A percentile compares a stretch with the other conserved stretches of the same genome.
Evolutionary conservation across 2,329 filamentous ascomycete species (phyloP).

Genomic region (Colletotrichum musicola): DNA sequence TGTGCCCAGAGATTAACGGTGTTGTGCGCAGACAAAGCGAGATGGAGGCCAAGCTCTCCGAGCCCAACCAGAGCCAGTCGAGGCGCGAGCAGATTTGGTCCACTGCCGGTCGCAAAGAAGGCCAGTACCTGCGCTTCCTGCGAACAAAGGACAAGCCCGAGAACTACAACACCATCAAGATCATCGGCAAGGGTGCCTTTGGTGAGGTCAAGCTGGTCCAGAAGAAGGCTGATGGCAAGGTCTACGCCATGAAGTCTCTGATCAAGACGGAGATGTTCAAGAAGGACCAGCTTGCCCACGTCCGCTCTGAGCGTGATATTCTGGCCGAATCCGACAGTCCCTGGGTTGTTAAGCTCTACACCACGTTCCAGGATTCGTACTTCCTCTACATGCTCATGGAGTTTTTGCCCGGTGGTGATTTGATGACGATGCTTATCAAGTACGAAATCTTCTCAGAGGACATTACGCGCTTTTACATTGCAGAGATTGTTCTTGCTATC

Average conservation of each 20-base stretch:
- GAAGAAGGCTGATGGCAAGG: constrained; percentile 94
- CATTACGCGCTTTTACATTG: constrained; percentile 99
- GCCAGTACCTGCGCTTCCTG: constrained; percentile 92
- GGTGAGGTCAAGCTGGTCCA: constrained; percentile 98
- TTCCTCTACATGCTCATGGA: constrained; percentile 99
- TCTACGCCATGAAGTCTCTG: constrained; percentile 97
- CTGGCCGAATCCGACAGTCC: constrained; percentile 99
- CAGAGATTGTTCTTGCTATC: constrained; percentile 97
- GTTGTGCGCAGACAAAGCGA: constrained; percentile 81
- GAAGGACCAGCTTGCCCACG: constrained; percentile 97
- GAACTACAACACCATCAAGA: constrained; percentile 96
- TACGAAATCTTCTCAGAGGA: constrained; percentile 99
- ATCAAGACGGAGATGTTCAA: constrained; percentile 99
- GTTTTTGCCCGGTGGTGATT: constrained; percentile 95
- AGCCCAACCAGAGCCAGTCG: constrained; percentile 78
- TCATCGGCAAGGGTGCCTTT: constrained; percentile 98
- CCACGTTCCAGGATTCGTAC: constrained; percentile 95
- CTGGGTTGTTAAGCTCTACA: constrained; percentile 98
- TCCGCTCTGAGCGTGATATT: constrained; percentile 97
- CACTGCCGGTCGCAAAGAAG: constrained; percentile 87
- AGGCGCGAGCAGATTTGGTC: constrained; percentile 89
- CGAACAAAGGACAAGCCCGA: constrained; percentile 92
- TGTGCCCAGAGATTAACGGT: not conserved
- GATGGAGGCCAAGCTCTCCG: constrained; percentile 86
- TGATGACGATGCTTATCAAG: constrained; percentile 99